Percentiles rank a stretch among this genome's conserved stretches.
These are phyloP conservation scores for Metschnikowia picachoensis DNA, from an alignment of 805 yeast genomes.

Conservation along the genomic window DNA sequence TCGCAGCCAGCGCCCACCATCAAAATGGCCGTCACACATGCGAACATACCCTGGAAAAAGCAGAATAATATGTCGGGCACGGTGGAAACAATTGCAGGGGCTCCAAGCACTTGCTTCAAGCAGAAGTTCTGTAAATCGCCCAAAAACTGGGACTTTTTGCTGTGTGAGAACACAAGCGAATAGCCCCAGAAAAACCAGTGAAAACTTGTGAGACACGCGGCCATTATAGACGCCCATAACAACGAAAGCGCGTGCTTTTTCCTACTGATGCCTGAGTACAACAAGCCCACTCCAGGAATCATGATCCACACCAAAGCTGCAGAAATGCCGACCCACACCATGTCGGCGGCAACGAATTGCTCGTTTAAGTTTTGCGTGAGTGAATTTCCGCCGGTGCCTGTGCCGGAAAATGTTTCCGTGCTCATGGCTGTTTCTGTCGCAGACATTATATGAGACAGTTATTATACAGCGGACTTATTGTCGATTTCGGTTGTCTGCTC, in stretches of 20 bases:
- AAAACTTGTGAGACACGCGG: conserved; percentile 75
- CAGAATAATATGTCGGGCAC: conserved; percentile 91
- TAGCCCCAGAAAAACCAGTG: conserved; percentile 92
- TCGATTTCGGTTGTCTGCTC: too few species aligned
- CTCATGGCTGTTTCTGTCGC: conserved; percentile 6
- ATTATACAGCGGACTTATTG: background rate
- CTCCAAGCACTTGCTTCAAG: conserved; percentile 77
- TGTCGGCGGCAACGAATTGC: conserved; percentile 68
- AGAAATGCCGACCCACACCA: conserved; percentile 82
- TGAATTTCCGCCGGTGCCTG: conserved; percentile 69
- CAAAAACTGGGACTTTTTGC: conserved; percentile 58
- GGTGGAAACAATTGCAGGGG: conserved; percentile 59
- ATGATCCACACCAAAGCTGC: conserved; percentile 87
- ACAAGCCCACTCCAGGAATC: conserved; percentile 93
- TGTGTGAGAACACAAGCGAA: conserved; percentile 78
- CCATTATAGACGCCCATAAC: conserved; percentile 92
- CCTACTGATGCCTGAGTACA: conserved; percentile 90
- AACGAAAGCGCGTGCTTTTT: conserved; percentile 94
- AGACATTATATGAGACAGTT: conserved; percentile 2
- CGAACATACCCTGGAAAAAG: conserved; percentile 96
- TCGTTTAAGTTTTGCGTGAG: conserved; percentile 67
- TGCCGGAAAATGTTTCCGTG: conserved; percentile 7
- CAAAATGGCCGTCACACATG: conserved; percentile 85
- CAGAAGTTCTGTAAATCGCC: conserved; percentile 83
- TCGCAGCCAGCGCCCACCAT: conserved; percentile 98